Base-by-base conservation (phyloP, 352 stramenopile genomes). In the Globisporangium polare region DNA sequence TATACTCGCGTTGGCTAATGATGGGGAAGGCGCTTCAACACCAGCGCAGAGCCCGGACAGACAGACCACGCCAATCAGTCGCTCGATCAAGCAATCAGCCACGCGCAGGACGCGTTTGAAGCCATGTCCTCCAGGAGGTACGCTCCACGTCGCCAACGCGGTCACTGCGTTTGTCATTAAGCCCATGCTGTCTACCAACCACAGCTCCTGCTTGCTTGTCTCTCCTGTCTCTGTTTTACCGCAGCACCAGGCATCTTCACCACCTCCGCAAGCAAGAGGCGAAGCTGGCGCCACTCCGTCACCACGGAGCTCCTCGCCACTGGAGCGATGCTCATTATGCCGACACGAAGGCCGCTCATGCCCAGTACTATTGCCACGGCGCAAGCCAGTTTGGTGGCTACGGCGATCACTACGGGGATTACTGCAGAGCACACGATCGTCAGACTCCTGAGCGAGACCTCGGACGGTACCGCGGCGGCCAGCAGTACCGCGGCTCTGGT, bases 1-100 rank as follows among this genome's bases (percentile, higher is more conserved):
- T 58, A 58, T 58, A 58, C 37, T 43, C 26, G 45, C 45, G 5
- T 52, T 31, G 45, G 37, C 15, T 43, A 52, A 31, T 52, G 43
- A 50, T 50, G 20, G 43, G 43, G n/a, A n/a, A 27, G 43, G 22
- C n/a, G 45, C 45, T 52, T 52, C 45, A 52, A 52, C 45, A 52
- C n/a, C 17, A 26, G 45, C 45, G 26, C 45, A 52, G 45, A 52
- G 17, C 24, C 22, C 6, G 45, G 45, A n/a, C n/a, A n/a, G n/a
- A n/a, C n/a, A n/a, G n/a, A 27, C 22, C 22, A 52, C 45, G 15
- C 37, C 35, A 41, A 13, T 41, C 35, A 50, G 20, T 31, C n/a
- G n/a, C n/a, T n/a, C n/a, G n/a, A n/a, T n/a, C 18, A 33, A 52
- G n/a, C 26, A 52, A 39, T 39, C 33, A 39, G 33, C 12, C 33